Evolutionary conservation across 805 yeast species (phyloP).

Genomic region (Danielozyma ontarioensis): DNA sequence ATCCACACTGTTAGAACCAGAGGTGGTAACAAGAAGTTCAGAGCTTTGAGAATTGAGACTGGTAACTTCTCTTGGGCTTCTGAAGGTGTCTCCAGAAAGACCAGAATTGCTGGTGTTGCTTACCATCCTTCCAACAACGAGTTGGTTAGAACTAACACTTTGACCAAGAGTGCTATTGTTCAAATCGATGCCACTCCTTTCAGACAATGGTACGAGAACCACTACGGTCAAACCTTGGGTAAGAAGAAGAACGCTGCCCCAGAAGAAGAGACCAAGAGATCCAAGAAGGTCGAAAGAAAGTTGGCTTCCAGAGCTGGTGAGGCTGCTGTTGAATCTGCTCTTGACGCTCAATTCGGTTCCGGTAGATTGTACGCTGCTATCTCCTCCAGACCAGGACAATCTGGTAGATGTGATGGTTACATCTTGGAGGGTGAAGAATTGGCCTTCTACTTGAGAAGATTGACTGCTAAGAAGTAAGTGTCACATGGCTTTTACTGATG

Average conservation of each 20-base stretch:
- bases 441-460: slow-evolving; percentile 99
- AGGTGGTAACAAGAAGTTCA: slow-evolving; percentile 99
- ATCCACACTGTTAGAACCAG: slow-evolving; percentile 99
- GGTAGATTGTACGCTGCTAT: slow-evolving; percentile 98
- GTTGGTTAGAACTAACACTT: slow-evolving; percentile 99
- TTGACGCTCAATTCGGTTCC: slow-evolving; percentile 94
- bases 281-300: slow-evolving; percentile 83
- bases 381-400: slow-evolving; percentile 99
- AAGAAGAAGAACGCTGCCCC: slow-evolving; percentile 62
- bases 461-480: slow-evolving; percentile 94
- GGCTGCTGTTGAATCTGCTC: slow-evolving; percentile 84
- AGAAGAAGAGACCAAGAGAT: slow-evolving; percentile 61
- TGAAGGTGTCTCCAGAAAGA: slow-evolving; percentile 97
- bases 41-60: slow-evolving; percentile 98
- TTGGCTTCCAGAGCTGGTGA: slow-evolving; percentile 86
- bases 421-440: slow-evolving; percentile 99
- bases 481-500: background rate
- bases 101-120: slow-evolving; percentile 96
- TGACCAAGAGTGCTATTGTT: slow-evolving; percentile 97
- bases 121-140: slow-evolving; percentile 99
- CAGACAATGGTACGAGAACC: slow-evolving; percentile 98
- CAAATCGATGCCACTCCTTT: slow-evolving; percentile 99
- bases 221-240: slow-evolving; percentile 92
- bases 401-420: slow-evolving; percentile 99
- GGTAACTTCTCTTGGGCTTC: slow-evolving; percentile 99